These are phyloP conservation scores for Coriolopsis trogii DNA, from an alignment of 1,284 basidiomycete species.

Conservation along the genomic window DNA sequence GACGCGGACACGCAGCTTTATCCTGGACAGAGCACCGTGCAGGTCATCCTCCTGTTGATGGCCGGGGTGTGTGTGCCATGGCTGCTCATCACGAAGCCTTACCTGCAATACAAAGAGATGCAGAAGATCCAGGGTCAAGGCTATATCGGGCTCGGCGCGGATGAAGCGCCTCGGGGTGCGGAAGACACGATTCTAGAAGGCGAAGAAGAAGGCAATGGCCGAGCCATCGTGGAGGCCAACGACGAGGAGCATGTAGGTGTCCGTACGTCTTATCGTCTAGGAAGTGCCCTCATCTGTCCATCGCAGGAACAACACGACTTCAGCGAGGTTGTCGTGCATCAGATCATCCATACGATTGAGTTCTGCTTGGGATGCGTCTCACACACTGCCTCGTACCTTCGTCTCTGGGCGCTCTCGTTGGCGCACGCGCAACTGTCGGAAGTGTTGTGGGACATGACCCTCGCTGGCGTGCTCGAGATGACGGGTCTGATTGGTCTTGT, in stretches of 20 bases:
- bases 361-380: slow-evolving; percentile 99
- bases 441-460: slow-evolving; percentile 90
- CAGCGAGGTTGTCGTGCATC: slow-evolving; percentile 94
- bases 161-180: slow-evolving; percentile 46
- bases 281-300: slow-evolving; percentile 12
- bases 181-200: slow-evolving; percentile 69
- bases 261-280: slow-evolving; percentile 14
- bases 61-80: slow-evolving; percentile 94
- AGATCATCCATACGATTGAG: slow-evolving; percentile 98
- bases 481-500: slow-evolving; percentile 61
- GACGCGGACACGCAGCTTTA: slow-evolving; percentile 78
- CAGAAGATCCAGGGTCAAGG: slow-evolving; percentile 84
- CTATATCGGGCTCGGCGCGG: slow-evolving; percentile 73
- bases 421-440: slow-evolving; percentile 98
- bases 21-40: slow-evolving; percentile 86
- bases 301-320: slow-evolving; percentile 82
- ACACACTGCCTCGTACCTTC: slow-evolving; percentile 98
- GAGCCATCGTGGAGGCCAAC: slow-evolving; percentile 68
- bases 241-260: slow-evolving; percentile 68
- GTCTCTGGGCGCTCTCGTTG: slow-evolving; percentile 97
- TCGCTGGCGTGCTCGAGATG: slow-evolving; percentile 62
- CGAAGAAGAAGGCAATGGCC: slow-evolving; percentile 86
- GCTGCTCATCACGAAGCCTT: slow-evolving; percentile 95
- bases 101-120: slow-evolving; percentile 91
- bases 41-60: slow-evolving; percentile 79